Percentiles rank a stretch among this genome's conserved stretches.
Evolutionary conservation across 192 early-diverging fungal species (phyloP).

Genomic region (Chytriomyces confervae): DNA sequence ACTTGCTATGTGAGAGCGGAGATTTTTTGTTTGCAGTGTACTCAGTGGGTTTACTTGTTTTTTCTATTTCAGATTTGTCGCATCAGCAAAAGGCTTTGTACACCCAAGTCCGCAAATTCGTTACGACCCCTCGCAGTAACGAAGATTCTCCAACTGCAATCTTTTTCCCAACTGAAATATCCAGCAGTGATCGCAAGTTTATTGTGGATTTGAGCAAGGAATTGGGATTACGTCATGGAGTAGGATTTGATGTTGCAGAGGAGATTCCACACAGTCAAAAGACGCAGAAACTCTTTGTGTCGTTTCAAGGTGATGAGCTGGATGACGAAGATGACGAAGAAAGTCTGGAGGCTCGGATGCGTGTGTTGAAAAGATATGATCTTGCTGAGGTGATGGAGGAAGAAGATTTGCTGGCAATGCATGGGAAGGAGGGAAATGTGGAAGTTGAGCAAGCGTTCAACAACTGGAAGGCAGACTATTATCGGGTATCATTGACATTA

Average conservation of each 20-base stretch:
- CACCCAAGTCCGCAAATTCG: slow-evolving; percentile 58
- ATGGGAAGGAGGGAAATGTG: slow-evolving; percentile 45
- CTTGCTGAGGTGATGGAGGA: slow-evolving; percentile 71
- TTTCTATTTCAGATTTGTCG: slow-evolving; percentile 31
- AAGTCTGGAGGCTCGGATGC: slow-evolving; percentile 55
- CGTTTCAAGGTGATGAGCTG: slow-evolving; percentile 62
- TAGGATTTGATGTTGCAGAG: slow-evolving; percentile 44
- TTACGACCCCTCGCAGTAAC: slow-evolving; percentile 27
- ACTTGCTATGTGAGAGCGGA: slow-evolving; percentile 2
- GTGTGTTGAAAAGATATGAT: slow-evolving; percentile 57
- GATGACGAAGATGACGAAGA: slow-evolving; percentile 67
- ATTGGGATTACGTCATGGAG: slow-evolving; percentile 47
- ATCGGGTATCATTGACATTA: slow-evolving; percentile 38
- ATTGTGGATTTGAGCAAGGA: slow-evolving; percentile 62
- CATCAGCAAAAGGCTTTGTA: slow-evolving; percentile 36
- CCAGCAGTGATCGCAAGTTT: slow-evolving; percentile 67
- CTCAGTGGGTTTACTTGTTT: background rate
- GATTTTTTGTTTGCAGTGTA: background rate
- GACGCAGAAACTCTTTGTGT: slow-evolving; percentile 45
- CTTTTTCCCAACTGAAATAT: slow-evolving; percentile 57
- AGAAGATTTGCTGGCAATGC: slow-evolving; percentile 28
- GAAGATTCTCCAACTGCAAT: slow-evolving; percentile 9
- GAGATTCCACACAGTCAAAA: slow-evolving; percentile 47
- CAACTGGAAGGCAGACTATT: slow-evolving; percentile 61
- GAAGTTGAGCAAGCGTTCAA: slow-evolving; percentile 55